Conservation (phyloP, 306 rosid genomes). For the Amphicarpaea edgeworthii region DNA sequence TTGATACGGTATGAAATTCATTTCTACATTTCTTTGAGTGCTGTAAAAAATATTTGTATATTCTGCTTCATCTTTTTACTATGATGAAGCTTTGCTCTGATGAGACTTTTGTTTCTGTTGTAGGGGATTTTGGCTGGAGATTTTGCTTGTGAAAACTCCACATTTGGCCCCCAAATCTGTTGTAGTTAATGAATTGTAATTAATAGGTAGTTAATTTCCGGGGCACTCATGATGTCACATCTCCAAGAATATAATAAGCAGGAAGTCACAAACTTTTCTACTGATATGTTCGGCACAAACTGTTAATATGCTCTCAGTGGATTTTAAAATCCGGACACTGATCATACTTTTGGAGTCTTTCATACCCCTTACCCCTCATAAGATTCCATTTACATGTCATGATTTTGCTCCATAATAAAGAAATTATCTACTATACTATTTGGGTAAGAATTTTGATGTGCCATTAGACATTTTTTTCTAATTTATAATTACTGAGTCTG, state of each 20-base stretch:
- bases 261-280: background rate
- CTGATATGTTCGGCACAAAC: background rate
- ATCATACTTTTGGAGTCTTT: background rate
- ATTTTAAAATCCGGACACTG: background rate
- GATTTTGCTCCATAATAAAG: background rate
- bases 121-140: slow-evolving; percentile 30
- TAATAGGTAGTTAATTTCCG: background rate
- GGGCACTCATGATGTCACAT: background rate
- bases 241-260: background rate
- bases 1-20: slow-evolving; percentile 28
- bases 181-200: slow-evolving; percentile 7
- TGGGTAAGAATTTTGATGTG: slow-evolving; percentile 12
- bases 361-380: background rate
- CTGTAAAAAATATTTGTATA: background rate
- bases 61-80: slow-evolving; percentile 19
- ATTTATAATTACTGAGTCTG: background rate
- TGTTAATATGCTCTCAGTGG: slow-evolving; percentile 16
- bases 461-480: background rate
- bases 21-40: background rate
- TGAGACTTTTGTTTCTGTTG: slow-evolving; percentile 19
- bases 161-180: slow-evolving; percentile 12
- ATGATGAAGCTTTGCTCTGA: slow-evolving; percentile 18
- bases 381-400: background rate
- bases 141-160: background rate
- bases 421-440: background rate